Base-by-base conservation (phyloP, 768 basidiomycete species). In the Udeniomyces megalosporus region DNA sequence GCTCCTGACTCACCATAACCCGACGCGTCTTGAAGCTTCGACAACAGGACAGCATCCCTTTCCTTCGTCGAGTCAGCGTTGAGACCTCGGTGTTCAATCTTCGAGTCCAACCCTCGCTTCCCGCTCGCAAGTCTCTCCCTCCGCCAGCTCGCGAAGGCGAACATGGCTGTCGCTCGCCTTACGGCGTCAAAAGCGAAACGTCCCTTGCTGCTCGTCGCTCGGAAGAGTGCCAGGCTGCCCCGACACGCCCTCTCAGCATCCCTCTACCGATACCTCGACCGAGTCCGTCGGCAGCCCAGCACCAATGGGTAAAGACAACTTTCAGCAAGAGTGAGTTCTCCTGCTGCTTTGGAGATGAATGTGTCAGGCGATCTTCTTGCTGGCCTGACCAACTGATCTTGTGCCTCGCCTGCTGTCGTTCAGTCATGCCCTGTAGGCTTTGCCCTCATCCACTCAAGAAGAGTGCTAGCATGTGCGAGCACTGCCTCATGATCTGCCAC, bases 41-140 rank as follows among this genome's bases (percentile, higher is more conserved):
- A 26, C 86, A 86, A 52, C 86, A 95, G 70, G 93, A 97, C 70
- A 91, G 88, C 70, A 87, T 96, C 38, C 93, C 93, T 11, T 95
- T 95, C 78, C 77, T 95, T 14, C 84, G 90, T 32, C 84, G 92
- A 4, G 84, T 95, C 70, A 91, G 89, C 71, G 78, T 82, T 62
- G 92, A 95, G 69, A 42, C 65, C 11, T 45, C 51, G 10, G 10
- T 8, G 17, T 17, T 42, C 17, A 34, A 46, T 54, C 52, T 38
- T 57, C 55, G 46, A 57, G 55, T 28, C n/a, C 42, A 44, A 44
- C 35, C 35, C 26, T 24, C 35, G 15, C 12, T 42, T 8, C 55
- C 24, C 24, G 38, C 55, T 26, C 42, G 38, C 22, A 28, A n/a
- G 3, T 57, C 55, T 0, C 20, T 44, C 0, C 38, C 42, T 14